These are phyloP conservation scores for Starmerella lactis-condensi DNA, from an alignment of 805 yeast species.

Conservation along the genomic window DNA sequence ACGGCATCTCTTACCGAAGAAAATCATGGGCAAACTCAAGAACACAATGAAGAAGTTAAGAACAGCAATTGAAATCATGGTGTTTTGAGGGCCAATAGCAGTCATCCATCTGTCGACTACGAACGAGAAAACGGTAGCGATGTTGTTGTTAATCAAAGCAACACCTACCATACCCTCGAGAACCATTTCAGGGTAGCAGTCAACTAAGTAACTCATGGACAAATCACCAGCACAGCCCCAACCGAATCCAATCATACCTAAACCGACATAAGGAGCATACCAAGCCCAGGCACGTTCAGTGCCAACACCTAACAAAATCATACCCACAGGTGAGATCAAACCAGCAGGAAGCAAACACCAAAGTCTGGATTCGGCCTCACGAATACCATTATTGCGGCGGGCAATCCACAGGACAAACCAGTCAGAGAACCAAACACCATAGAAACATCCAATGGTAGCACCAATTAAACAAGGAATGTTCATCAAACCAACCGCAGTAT, in stretches of 20 bases:
- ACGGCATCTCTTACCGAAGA: conserved; percentile 27
- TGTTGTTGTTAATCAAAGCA: conserved; percentile 36
- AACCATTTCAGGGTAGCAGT: conserved; percentile 36
- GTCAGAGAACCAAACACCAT: conserved; percentile 36
- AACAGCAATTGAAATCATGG: conserved; percentile 39
- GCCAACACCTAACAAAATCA: conserved; percentile 48
- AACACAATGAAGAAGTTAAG: conserved; percentile 26
- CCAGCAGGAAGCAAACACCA: conserved; percentile 32
- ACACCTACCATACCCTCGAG: conserved; percentile 39
- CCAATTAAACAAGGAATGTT: conserved; percentile 46
- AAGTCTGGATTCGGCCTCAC: conserved; percentile 40
- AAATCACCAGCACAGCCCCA: conserved; percentile 32
- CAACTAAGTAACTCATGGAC: conserved; percentile 37
- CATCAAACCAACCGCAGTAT: conserved; percentile 55
- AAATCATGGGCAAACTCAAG: conserved; percentile 27
- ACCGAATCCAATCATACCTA: conserved; percentile 38
- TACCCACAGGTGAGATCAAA: conserved; percentile 36
- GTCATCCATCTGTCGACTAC: conserved; percentile 42
- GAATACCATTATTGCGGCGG: conserved; percentile 31
- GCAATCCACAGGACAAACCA: conserved; percentile 33
- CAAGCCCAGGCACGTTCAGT: conserved; percentile 37
- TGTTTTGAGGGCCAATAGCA: conserved; percentile 35
- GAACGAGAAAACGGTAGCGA: conserved; percentile 30
- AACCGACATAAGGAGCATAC: conserved; percentile 36
- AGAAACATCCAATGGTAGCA: conserved; percentile 32